Evolutionary conservation across 768 basidiomycete genomes (phyloP).

Genomic region (Amanita rubescens): DNA sequence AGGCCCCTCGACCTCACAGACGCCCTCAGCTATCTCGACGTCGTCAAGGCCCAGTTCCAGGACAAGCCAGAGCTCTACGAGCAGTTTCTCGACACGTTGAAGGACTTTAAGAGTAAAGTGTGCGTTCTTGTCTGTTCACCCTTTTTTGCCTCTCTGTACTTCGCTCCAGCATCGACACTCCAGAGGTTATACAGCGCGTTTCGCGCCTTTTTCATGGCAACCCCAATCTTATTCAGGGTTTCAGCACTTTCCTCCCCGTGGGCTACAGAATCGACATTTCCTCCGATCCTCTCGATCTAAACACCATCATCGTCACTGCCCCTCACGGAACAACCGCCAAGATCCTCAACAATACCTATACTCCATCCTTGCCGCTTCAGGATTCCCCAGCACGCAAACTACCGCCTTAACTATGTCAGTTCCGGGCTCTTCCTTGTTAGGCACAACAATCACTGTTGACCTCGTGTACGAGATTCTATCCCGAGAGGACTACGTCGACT

Average conservation of each 20-base stretch:
- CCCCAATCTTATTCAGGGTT: slow-evolving; percentile 86
- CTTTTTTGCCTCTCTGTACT: slow-evolving; percentile 13
- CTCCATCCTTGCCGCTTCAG: slow-evolving; percentile 19
- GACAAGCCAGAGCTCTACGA: slow-evolving; percentile 94
- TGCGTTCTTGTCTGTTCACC: slow-evolving; percentile 31
- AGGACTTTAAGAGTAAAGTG: slow-evolving; percentile 97
- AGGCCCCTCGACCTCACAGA: slow-evolving; percentile 82
- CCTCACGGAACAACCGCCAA: slow-evolving; percentile 68
- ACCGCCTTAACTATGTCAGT: slow-evolving; percentile 33
- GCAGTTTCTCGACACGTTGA: slow-evolving; percentile 94
- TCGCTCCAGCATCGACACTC: slow-evolving; percentile 81
- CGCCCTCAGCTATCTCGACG: slow-evolving; percentile 89
- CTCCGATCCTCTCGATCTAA: slow-evolving; percentile 58
- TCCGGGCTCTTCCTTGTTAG: slow-evolving; percentile 29
- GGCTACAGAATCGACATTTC: slow-evolving; percentile 92
- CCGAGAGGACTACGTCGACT: not conserved
- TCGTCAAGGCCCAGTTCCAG: slow-evolving; percentile 87
- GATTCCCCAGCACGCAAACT: slow-evolving; percentile 38
- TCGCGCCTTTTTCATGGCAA: slow-evolving; percentile 90
- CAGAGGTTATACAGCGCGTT: slow-evolving; percentile 93
- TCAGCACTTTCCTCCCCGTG: slow-evolving; percentile 94
- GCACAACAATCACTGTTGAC: no score
- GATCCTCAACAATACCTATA: slow-evolving; percentile 38
- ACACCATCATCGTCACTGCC: slow-evolving; percentile 76
- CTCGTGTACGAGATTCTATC: not conserved